Percentiles rank a stretch among this genome's conserved stretches.
phyloP scores from a whole-genome alignment of 2,329 filamentous ascomycete genomes.

The Gnomoniopsis smithogilvyi region DNA sequence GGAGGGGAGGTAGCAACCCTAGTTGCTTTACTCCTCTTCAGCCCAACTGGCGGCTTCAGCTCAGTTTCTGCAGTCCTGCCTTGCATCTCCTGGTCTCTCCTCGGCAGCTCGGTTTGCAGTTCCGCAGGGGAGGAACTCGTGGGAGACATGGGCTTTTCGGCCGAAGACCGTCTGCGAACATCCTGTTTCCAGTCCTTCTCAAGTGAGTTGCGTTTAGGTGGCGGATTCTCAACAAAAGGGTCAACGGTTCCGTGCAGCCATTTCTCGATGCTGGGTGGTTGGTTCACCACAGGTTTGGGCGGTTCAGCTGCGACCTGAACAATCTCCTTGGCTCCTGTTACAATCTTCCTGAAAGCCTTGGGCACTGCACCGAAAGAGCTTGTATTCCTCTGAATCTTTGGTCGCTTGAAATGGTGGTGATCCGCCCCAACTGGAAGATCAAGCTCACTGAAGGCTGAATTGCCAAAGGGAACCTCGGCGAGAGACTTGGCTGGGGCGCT shows the following conservation, averaged over 20 bases:
- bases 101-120: neutral
- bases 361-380: slow-evolving; percentile 58
- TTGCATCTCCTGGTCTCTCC: slow-evolving; percentile 1
- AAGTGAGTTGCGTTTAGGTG: slow-evolving; percentile 29
- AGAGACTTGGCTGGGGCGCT: slow-evolving; percentile 48
- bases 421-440: slow-evolving; percentile 51
- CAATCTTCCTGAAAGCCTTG: slow-evolving; percentile 62
- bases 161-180: slow-evolving; percentile 25
- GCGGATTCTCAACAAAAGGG: slow-evolving; percentile 51
- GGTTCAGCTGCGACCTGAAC: slow-evolving; percentile 59
- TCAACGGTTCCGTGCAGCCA: slow-evolving; percentile 63
- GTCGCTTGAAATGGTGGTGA: slow-evolving; percentile 38
- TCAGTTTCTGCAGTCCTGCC: neutral
- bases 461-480: slow-evolving; percentile 61
- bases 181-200: slow-evolving; percentile 35
- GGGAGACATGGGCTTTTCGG: slow-evolving; percentile 21
- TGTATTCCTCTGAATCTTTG: slow-evolving; percentile 46
- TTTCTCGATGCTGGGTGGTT: slow-evolving; percentile 62
- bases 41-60: slow-evolving; percentile 24
- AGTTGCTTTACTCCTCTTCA: slow-evolving; percentile 57
- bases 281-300: slow-evolving; percentile 49
- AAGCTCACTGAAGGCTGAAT: slow-evolving; percentile 64
- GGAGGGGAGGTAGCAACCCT: slow-evolving; percentile 46
- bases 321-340: slow-evolving; percentile 63
- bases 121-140: neutral